Evolutionary conservation across 768 basidiomycete genomes (phyloP).

Genomic region (Tricholoma bakamatsutake): DNA sequence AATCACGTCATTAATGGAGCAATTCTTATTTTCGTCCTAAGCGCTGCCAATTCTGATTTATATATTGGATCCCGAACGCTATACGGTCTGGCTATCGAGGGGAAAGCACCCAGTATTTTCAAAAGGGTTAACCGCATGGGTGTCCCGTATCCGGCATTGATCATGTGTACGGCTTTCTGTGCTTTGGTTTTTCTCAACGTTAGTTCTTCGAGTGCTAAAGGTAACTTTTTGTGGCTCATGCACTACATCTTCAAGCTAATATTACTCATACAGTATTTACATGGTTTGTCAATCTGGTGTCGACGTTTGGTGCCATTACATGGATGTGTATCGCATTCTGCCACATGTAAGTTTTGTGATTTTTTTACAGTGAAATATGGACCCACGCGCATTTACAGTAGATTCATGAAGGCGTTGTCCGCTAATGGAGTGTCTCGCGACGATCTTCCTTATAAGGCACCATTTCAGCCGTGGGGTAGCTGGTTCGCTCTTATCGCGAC

Average conservation of each 20-base stretch:
- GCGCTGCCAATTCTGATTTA: constrained; percentile 59
- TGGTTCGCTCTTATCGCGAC: constrained; percentile 54
- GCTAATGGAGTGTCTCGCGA: constrained; percentile 37
- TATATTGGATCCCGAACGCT: constrained; percentile 47
- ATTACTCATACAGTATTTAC: constrained; percentile 39
- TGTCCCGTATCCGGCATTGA: constrained; percentile 46
- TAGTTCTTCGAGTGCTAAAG: constrained; percentile 42
- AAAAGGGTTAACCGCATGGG: constrained; percentile 37
- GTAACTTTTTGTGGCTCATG: constrained; percentile 20
- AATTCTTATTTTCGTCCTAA: constrained; percentile 60
- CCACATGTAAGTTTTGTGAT: constrained; percentile 44
- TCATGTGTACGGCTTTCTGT: constrained; percentile 51
- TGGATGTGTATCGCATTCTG: constrained; percentile 51
- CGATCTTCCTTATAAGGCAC: constrained; percentile 45
- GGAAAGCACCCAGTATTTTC: constrained; percentile 43
- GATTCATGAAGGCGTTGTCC: constrained; percentile 40
- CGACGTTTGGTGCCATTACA: constrained; percentile 42
- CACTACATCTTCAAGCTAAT: constrained; percentile 9
- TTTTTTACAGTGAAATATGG: not conserved
- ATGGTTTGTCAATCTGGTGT: constrained; percentile 45
- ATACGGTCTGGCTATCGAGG: constrained; percentile 43
- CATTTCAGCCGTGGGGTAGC: constrained; percentile 58
- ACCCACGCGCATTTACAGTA: constrained; percentile 16
- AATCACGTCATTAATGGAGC: constrained; percentile 62
- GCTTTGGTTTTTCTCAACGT: constrained; percentile 55